A percentile compares a stretch with the other conserved stretches of the same genome.
Conservation (phyloP, 345 rosid species). For the Citrus unshiu region DNA sequence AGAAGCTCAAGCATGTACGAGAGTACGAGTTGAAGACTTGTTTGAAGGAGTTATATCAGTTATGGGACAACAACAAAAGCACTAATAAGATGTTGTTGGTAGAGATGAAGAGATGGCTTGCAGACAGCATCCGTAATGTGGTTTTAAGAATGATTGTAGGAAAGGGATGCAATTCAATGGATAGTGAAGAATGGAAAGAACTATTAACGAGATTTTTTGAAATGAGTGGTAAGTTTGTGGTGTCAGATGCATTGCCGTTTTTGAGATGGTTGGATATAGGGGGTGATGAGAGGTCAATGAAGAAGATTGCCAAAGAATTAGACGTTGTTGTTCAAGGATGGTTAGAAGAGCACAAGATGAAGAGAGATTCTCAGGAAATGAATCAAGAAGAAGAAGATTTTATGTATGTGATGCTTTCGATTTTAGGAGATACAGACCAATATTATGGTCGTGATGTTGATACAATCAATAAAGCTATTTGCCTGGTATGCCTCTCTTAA, state of each 20-base stretch:
- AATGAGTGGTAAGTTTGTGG: conserved; percentile 18
- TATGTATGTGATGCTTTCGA: conserved; percentile 26
- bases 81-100: neutral
- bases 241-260: conserved; percentile 28
- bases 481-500: neutral
- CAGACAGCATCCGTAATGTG: conserved; percentile 21
- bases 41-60: neutral
- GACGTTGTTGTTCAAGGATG: conserved; percentile 23
- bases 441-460: neutral
- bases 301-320: conserved; percentile 16
- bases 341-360: conserved; percentile 41
- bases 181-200: conserved; percentile 3
- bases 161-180: conserved; percentile 2
- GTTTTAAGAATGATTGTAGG: conserved; percentile 22
- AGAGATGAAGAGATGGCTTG: conserved; percentile 35
- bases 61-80: neutral
- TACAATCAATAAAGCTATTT: neutral
- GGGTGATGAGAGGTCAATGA: conserved; percentile 31
- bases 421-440: neutral
- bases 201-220: conserved; percentile 7
- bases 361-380: neutral
- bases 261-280: conserved; percentile 35
- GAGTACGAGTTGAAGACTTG: neutral
- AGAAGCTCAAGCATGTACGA: neutral
- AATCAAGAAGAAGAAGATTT: conserved; percentile 23